phyloP scores from a whole-genome alignment of 352 stramenopile species.

The Phytophthora quininea region DNA sequence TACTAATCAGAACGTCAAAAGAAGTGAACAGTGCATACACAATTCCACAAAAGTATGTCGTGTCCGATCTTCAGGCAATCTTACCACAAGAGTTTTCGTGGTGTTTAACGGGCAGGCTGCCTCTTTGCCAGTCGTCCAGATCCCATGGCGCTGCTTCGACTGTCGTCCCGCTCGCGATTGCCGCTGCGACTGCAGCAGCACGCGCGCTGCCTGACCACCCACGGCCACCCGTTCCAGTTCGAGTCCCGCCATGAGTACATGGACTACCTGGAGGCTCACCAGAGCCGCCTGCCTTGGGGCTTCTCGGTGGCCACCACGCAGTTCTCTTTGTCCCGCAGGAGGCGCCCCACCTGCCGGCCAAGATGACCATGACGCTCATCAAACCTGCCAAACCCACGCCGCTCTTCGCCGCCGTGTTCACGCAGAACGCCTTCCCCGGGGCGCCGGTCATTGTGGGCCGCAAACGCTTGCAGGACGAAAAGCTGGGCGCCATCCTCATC shows the following conservation, averaged over 20 bases:
- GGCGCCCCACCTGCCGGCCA: slow-evolving; percentile 72
- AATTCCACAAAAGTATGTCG: no score
- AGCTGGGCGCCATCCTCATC: slow-evolving; percentile 95
- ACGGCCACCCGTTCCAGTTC: slow-evolving; percentile 76
- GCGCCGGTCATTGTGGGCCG: slow-evolving; percentile 92
- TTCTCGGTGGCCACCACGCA: slow-evolving; percentile 85
- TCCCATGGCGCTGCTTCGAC: slow-evolving; percentile 35
- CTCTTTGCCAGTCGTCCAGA: no score
- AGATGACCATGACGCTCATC: slow-evolving; percentile 91
- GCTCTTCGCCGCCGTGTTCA: slow-evolving; percentile 92
- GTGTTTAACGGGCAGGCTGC: no score
- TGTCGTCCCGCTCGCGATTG: slow-evolving; percentile 27
- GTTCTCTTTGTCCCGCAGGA: slow-evolving; percentile 87
- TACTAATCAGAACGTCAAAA: no score
- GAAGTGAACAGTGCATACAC: no score
- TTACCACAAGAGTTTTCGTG: no score
- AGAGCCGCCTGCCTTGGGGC: slow-evolving; percentile 85
- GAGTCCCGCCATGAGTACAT: slow-evolving; percentile 85
- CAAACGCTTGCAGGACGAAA: slow-evolving; percentile 86
- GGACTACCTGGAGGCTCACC: slow-evolving; percentile 73
- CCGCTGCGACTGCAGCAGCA: slow-evolving; percentile 25
- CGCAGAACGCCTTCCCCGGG: slow-evolving; percentile 90
- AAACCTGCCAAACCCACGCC: slow-evolving; percentile 83
- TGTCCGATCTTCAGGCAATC: neutral
- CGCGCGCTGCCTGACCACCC: slow-evolving; percentile 42